Evolutionary conservation across 371 early-diverging fungal species (phyloP).

Genomic region (Capillidium rhysosporum): DNA sequence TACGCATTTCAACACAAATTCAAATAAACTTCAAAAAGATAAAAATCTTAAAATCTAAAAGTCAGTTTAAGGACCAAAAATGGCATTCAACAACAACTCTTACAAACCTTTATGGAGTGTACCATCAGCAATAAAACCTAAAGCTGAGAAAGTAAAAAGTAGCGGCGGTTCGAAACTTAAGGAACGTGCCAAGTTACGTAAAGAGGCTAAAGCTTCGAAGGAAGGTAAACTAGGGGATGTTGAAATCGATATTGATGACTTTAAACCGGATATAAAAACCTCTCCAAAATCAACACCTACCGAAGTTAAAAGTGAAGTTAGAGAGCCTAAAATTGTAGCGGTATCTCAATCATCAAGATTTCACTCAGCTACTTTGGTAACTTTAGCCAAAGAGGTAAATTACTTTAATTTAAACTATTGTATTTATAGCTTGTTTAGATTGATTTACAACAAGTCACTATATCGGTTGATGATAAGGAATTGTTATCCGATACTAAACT

Average conservation of each 20-base stretch:
- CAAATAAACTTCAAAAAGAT: too few relatives aligned
- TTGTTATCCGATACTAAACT: slow-evolving; percentile 10
- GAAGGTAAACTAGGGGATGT: not conserved
- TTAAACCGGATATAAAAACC: too few relatives aligned
- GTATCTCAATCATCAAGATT: not conserved
- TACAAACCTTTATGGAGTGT: too few relatives aligned
- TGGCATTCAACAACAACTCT: too few relatives aligned
- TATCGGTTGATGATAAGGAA: not conserved
- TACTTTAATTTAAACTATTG: not conserved
- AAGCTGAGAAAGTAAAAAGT: not conserved
- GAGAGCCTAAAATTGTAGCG: not conserved
- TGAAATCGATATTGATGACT: too few relatives aligned
- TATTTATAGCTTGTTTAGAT: not conserved
- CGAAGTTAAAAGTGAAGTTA: not conserved
- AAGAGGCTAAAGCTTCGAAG: not conserved
- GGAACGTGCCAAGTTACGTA: not conserved
- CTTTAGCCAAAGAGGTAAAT: slow-evolving; percentile 1
- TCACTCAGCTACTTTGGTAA: not conserved
- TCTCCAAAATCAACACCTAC: too few relatives aligned
- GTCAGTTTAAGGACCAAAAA: too few relatives aligned
- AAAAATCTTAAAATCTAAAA: too few relatives aligned
- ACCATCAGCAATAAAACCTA: not conserved
- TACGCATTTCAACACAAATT: too few relatives aligned
- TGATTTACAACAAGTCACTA: not conserved
- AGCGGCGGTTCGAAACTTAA: not conserved